phyloP scores from a whole-genome alignment of 2,329 filamentous ascomycete genomes.

The Colletotrichum chrysophilum region DNA sequence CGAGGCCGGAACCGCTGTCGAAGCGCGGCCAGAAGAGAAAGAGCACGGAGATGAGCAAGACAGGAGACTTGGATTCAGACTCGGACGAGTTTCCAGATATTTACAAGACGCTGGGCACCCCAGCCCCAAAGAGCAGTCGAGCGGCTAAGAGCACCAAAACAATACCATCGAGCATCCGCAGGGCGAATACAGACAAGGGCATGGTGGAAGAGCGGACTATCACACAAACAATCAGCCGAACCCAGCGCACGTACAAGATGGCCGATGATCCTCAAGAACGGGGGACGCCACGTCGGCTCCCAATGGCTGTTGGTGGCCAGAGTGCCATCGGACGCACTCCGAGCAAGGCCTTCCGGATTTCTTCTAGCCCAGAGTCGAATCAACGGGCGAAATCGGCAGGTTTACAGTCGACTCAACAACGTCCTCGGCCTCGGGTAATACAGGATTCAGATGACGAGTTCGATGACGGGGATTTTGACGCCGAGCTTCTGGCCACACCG shows the following conservation, averaged over 20 bases:
- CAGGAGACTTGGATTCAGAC: constrained; percentile 33
- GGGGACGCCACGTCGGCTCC: constrained; percentile 6
- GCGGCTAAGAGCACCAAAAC: constrained; percentile 25
- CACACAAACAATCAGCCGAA: constrained; percentile 26
- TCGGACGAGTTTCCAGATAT: constrained; percentile 60
- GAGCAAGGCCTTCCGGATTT: constrained; percentile 22
- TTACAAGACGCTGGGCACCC: constrained; percentile 50
- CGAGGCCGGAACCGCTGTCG: constrained; percentile 39
- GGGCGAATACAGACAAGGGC: constrained; percentile 8
- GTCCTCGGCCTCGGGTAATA: constrained; percentile 41
- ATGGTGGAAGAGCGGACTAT: constrained; percentile 25
- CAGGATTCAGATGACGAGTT: constrained; percentile 65
- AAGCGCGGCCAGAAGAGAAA: constrained; percentile 57
- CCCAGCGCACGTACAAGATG: constrained; percentile 23
- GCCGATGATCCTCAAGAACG: neutral
- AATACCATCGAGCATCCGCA: constrained; percentile 1
- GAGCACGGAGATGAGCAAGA: constrained; percentile 50
- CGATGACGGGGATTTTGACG: constrained; percentile 64
- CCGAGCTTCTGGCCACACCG: constrained; percentile 53
- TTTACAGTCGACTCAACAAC: neutral
- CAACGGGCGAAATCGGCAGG: constrained; percentile 3
- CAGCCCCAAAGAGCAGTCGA: constrained; percentile 33
- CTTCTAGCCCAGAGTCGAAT: constrained; percentile 23
- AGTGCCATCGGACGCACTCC: constrained; percentile 22
- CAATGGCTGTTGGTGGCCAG: neutral